Conservation (phyloP, 192 early-diverging fungal species). For the Entomortierella lignicola region DNA sequence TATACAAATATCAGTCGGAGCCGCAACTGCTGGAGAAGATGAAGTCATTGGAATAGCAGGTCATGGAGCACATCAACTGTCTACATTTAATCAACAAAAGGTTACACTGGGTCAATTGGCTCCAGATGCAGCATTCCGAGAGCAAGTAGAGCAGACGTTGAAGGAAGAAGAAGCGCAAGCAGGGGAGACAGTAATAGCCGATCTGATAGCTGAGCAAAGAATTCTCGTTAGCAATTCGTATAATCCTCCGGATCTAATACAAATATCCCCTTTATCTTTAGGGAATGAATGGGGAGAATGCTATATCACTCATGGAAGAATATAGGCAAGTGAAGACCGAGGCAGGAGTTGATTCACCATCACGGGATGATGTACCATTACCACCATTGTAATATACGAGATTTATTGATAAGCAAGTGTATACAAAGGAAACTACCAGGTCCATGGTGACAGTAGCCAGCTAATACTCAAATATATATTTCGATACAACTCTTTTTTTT, state of each 20-base stretch:
- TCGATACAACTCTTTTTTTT: constrained; percentile 6
- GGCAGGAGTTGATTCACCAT: constrained; percentile 65
- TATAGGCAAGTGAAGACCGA: constrained; percentile 75
- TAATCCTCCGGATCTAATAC: not conserved
- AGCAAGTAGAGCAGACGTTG: constrained; percentile 85
- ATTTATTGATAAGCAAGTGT: not conserved
- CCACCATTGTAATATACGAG: constrained; percentile 70
- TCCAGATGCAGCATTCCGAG: constrained; percentile 75
- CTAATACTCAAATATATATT: too few relatives aligned
- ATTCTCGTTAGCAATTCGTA: too few relatives aligned
- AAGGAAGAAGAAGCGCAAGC: constrained; percentile 69
- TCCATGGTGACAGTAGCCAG: too few relatives aligned
- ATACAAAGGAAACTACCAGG: not conserved
- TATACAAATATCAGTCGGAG: constrained; percentile 2
- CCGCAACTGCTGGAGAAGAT: constrained; percentile 60
- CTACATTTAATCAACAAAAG: constrained; percentile 84
- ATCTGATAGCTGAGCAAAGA: not conserved
- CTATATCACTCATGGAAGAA: constrained; percentile 60
- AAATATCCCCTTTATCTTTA: not conserved
- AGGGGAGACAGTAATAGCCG: constrained; percentile 7
- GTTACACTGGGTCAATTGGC: constrained; percentile 81
- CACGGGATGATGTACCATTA: constrained; percentile 72
- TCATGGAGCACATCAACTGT: constrained; percentile 76
- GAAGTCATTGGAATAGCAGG: constrained; percentile 79
- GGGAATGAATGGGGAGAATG: constrained; percentile 41